Percentiles rank a stretch among this genome's conserved stretches.
Evolutionary conservation across 805 yeast species (phyloP).

Genomic region (Kregervanrija pseudodelftensis): DNA sequence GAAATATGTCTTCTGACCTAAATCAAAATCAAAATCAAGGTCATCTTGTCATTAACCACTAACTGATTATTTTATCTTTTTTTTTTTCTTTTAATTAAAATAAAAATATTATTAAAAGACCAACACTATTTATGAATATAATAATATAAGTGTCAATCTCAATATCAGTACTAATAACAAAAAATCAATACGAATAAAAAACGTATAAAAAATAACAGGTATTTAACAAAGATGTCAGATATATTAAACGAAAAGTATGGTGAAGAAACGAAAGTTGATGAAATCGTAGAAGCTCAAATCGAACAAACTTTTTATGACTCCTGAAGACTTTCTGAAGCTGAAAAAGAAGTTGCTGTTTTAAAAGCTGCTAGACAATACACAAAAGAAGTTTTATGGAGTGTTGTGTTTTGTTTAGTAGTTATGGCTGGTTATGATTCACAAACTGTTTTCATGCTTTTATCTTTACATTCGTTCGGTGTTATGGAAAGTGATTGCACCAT

Average conservation of each 20-base stretch:
- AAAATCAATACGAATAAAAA: too few relatives aligned
- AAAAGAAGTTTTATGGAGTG: conserved; percentile 33
- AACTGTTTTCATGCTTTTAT: conserved; percentile 30
- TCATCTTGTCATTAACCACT: too few relatives aligned
- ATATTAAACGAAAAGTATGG: too few relatives aligned
- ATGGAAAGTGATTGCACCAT: conserved; percentile 24
- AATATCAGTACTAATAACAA: too few relatives aligned
- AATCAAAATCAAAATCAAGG: too few relatives aligned
- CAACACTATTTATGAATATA: too few relatives aligned
- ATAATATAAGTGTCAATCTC: too few relatives aligned
- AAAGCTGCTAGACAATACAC: conserved; percentile 34
- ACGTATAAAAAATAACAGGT: too few relatives aligned
- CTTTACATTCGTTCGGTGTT: too few relatives aligned
- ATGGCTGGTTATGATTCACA: conserved; percentile 38
- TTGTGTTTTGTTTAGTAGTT: conserved; percentile 30
- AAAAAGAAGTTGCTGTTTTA: conserved; percentile 14
- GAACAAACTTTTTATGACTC: conserved; percentile 3
- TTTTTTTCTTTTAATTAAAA: neutral
- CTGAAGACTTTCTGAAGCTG: conserved; percentile 5
- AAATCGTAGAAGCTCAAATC: neutral
- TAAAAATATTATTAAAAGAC: too few relatives aligned
- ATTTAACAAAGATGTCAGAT: neutral
- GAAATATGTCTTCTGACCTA: too few relatives aligned
- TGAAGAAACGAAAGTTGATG: neutral
- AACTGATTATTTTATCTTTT: neutral